A percentile compares a stretch with the other conserved stretches of the same genome.
These are phyloP conservation scores for Tirmania nivea DNA, from an alignment of 495 filamentous ascomycete species.

Conservation along the genomic window DNA sequence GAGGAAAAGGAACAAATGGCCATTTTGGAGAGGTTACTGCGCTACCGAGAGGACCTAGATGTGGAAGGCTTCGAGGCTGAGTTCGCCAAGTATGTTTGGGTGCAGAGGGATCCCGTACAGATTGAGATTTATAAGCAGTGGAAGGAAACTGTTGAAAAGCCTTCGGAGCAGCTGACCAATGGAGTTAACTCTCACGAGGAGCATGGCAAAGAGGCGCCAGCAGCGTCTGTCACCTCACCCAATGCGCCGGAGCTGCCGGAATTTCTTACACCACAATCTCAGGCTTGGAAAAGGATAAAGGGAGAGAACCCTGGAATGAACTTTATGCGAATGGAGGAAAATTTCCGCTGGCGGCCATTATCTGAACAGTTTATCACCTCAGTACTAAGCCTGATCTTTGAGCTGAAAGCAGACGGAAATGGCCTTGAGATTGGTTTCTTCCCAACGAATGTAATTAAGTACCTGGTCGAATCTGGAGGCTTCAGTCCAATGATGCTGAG, in stretches of 20 bases:
- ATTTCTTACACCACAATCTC: not conserved
- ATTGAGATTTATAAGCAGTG: too few species aligned
- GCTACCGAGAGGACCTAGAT: too few species aligned
- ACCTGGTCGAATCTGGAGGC: conserved; percentile 16
- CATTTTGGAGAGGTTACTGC: too few species aligned
- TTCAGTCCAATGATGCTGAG: conserved; percentile 9
- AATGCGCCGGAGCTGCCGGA: not conserved
- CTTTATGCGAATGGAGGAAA: not conserved
- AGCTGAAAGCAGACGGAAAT: not conserved
- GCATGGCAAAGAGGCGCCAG: too few species aligned
- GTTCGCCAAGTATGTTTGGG: not conserved
- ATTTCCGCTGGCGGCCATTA: not conserved
- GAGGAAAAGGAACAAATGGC: too few species aligned
- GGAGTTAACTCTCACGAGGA: too few species aligned
- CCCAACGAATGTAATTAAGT: conserved; percentile 11
- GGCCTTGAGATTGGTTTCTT: conserved; percentile 9
- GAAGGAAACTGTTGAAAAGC: too few species aligned
- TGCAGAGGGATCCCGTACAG: too few species aligned
- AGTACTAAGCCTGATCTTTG: conserved; percentile 12
- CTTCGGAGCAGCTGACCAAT: too few species aligned
- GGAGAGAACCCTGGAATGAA: not conserved
- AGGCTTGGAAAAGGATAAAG: not conserved
- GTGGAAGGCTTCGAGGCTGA: not conserved
- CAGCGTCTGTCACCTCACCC: too few species aligned
- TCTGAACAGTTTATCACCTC: conserved; percentile 8